Evolutionary conservation across 495 filamentous ascomycete species (phyloP).

Genomic region (Letharia columbiana): DNA sequence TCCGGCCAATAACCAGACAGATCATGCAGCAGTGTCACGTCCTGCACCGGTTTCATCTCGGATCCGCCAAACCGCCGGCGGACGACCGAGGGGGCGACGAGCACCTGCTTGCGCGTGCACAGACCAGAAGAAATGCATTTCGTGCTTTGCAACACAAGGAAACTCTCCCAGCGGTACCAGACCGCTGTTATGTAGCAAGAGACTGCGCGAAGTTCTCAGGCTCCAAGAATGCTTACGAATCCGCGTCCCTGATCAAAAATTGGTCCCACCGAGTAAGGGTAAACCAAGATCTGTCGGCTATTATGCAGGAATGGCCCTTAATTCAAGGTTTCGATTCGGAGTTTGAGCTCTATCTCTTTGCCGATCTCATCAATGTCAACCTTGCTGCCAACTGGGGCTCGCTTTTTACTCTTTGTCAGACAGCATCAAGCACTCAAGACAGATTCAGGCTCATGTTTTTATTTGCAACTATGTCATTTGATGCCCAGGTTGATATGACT

Average conservation of each 20-base stretch:
- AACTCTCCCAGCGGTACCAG: neutral
- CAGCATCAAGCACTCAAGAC: conserved; percentile 20
- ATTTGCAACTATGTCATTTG: conserved; percentile 35
- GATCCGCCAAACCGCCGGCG: neutral
- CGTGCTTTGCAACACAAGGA: neutral
- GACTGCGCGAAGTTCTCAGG: conserved; percentile 8
- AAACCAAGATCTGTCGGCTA: conserved; percentile 25
- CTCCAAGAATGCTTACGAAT: conserved; percentile 27
- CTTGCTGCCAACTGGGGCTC: conserved; percentile 38
- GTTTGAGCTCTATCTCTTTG: conserved; percentile 29
- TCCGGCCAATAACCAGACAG: conserved; percentile 30
- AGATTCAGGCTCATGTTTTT: conserved; percentile 37
- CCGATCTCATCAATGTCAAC: conserved; percentile 30
- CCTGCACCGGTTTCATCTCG: conserved; percentile 29
- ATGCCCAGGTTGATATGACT: conserved; percentile 29
- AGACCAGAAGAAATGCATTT: neutral
- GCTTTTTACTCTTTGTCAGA: conserved; percentile 31
- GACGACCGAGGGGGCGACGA: neutral
- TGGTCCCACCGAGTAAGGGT: conserved; percentile 26
- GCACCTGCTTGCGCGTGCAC: conserved; percentile 14
- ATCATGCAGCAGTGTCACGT: conserved; percentile 36
- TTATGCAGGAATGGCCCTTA: conserved; percentile 31
- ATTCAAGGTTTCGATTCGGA: conserved; percentile 35
- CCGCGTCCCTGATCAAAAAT: conserved; percentile 26
- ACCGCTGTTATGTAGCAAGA: conserved; percentile 18